Percentiles rank a stretch among this genome's conserved stretches.
Conservation (phyloP, 192 early-diverging fungal species). For the Phlyctochytrium planicorne region DNA sequence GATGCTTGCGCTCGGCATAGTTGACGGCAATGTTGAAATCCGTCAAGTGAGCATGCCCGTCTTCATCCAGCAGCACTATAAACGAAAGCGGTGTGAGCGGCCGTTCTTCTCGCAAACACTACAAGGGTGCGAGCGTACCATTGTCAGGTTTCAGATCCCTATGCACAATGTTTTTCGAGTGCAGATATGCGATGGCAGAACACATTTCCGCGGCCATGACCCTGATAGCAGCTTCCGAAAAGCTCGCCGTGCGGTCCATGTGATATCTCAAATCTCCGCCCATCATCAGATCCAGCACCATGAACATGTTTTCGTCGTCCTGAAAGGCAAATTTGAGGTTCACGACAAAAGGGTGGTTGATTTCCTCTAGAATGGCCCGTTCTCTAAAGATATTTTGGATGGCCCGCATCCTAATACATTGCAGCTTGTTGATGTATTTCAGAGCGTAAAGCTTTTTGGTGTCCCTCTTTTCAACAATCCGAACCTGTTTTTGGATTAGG, state of each 20-base stretch:
- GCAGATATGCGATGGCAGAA: constrained; percentile 75
- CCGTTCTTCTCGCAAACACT: background rate
- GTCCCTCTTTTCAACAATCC: constrained; percentile 23
- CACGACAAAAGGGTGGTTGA: constrained; percentile 53
- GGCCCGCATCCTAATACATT: constrained; percentile 49
- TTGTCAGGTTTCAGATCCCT: constrained; percentile 86
- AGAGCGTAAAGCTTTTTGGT: constrained; percentile 55
- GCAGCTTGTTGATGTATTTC: constrained; percentile 56
- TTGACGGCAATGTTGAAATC: constrained; percentile 61
- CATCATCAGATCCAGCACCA: constrained; percentile 56
- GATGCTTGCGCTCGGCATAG: constrained; percentile 58
- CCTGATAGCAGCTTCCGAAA: constrained; percentile 67
- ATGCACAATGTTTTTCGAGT: constrained; percentile 72
- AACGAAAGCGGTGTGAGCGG: background rate
- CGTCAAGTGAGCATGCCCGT: constrained; percentile 90
- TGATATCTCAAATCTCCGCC: constrained; percentile 55
- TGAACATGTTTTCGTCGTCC: constrained; percentile 47
- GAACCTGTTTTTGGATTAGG: background rate
- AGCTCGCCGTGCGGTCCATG: constrained; percentile 41
- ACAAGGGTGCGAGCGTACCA: constrained; percentile 22
- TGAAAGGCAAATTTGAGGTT: constrained; percentile 56
- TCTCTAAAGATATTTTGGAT: constrained; percentile 57
- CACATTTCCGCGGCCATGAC: constrained; percentile 76
- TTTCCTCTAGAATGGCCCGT: constrained; percentile 48
- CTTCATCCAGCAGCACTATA: constrained; percentile 80